Percentiles rank a stretch among this genome's conserved stretches.
phyloP scores from a whole-genome alignment of 164 flowering plant genomes.

The Houttuynia cordata region DNA sequence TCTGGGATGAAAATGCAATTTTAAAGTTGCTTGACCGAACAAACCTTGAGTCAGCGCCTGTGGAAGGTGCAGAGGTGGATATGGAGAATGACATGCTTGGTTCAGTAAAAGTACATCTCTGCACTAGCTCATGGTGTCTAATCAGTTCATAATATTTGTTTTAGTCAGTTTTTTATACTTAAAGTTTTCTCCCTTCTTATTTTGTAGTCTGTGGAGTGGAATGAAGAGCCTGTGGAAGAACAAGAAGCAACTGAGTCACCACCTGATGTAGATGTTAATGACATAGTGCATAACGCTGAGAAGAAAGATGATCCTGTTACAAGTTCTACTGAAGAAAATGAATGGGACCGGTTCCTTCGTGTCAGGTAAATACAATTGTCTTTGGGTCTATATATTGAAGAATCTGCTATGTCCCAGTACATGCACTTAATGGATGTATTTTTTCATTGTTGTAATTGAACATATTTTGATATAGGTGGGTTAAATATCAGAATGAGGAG shows the following conservation, averaged over 20 bases:
- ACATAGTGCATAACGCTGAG: slow-evolving; percentile 34
- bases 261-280: slow-evolving; percentile 30
- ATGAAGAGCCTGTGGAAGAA: slow-evolving; percentile 79
- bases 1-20: slow-evolving; percentile 95
- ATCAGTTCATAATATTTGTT: not conserved
- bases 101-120: slow-evolving; percentile 64
- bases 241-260: slow-evolving; percentile 46
- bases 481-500: slow-evolving; percentile 84
- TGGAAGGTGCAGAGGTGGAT: slow-evolving; percentile 64
- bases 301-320: slow-evolving; percentile 45
- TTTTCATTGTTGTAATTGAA: not conserved
- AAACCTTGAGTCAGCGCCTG: slow-evolving; percentile 42
- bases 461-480: slow-evolving; percentile 57
- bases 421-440: not conserved
- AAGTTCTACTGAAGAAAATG: slow-evolving; percentile 67
- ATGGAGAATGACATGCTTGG: slow-evolving; percentile 95
- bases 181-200: not conserved
- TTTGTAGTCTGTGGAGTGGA: slow-evolving; percentile 82
- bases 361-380: slow-evolving; percentile 42
- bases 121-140: not conserved
- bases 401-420: not conserved
- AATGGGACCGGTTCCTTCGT: slow-evolving; percentile 93
- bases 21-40: slow-evolving; percentile 83
- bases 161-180: not conserved
- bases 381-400: not conserved